These are phyloP conservation scores for Leishmania major DNA, from an alignment of 208 protist species.

Conservation along the genomic window DNA sequence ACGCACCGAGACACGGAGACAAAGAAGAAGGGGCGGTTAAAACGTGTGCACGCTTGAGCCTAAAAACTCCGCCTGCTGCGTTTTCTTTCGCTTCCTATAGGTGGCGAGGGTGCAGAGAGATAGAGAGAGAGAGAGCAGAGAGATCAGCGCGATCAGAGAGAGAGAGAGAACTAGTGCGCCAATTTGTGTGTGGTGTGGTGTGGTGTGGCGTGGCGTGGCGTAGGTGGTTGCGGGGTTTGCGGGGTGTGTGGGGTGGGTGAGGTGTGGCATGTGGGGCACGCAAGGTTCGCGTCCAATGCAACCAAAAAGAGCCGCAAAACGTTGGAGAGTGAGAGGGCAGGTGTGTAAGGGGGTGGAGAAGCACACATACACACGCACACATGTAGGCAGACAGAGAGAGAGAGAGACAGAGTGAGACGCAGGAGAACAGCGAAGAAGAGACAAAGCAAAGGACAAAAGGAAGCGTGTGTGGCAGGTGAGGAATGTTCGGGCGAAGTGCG, in stretches of 20 bases:
- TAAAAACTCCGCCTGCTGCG: too few relatives aligned
- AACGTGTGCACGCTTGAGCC: too few relatives aligned
- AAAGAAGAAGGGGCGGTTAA: neutral
- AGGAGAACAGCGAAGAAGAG: neutral
- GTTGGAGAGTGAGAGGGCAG: neutral
- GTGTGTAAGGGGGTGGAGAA: neutral
- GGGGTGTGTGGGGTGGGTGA: too few relatives aligned
- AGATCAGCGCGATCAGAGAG: too few relatives aligned
- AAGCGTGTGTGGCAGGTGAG: neutral
- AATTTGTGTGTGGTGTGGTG: neutral
- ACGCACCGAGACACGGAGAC: too few relatives aligned
- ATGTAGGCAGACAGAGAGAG: neutral
- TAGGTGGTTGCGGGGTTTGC: too few relatives aligned
- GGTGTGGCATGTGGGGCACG: neutral
- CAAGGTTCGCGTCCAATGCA: neutral
- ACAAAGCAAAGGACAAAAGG: neutral
- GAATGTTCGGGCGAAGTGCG: neutral
- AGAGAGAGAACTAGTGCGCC: neutral
- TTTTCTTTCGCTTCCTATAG: too few relatives aligned
- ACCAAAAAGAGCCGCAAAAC: neutral
- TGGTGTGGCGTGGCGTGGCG: too few relatives aligned
- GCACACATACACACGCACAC: neutral
- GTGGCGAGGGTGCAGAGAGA: too few relatives aligned
- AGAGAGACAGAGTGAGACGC: neutral
- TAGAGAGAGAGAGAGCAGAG: neutral